Base-by-base conservation (phyloP, 768 basidiomycete species). In the Thelephora aurantiotincta region DNA sequence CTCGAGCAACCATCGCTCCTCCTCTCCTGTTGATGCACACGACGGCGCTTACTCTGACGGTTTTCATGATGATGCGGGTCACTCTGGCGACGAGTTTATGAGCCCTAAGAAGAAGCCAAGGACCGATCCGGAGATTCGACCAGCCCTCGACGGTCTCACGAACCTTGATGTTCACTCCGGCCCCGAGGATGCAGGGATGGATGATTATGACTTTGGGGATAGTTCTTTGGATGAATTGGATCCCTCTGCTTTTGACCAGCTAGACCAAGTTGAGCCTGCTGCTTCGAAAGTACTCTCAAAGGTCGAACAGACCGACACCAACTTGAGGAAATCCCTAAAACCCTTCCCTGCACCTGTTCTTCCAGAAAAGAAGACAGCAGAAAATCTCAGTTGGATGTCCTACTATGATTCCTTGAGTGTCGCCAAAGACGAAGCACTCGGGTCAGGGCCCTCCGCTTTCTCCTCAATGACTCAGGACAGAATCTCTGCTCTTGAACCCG, bases 381-480 rank as follows among this genome's bases (percentile, higher is more conserved):
- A 74, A 37, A 56, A 80, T 0, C 38, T 22, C 22, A 66, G 77
- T 0, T 89, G 87, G 86, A 67, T 86, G 12, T 76, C 81, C 11
- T 70, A 86, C 3, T 84, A 87, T 51, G 80, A 88, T 52, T 76
- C 82, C 4, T 70, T 87, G 3, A 67, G 69, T 1, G 78, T 86
- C 20, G 68, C 73, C 11, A 62, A 73, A 3, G 71, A 78, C 22
- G 85, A 86, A 18, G 66, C 70, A 1, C 63, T 84, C 22, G 83
- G 80, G 12, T 68, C 66, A 20, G 58, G 33, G 13, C 43, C 54
- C n/a, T 49, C 53, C 2, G 44, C 47, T 1, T 53, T n/a, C 5
- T 46, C 58, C 6, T 50, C 61, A 13, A 62, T 66, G 5, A 55
- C 63, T 1, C 69, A 44, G 58, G 57, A 58, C 58, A 63, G 69